Base-by-base conservation (phyloP, 148 eudicot species). In the Silene uniflora region DNA sequence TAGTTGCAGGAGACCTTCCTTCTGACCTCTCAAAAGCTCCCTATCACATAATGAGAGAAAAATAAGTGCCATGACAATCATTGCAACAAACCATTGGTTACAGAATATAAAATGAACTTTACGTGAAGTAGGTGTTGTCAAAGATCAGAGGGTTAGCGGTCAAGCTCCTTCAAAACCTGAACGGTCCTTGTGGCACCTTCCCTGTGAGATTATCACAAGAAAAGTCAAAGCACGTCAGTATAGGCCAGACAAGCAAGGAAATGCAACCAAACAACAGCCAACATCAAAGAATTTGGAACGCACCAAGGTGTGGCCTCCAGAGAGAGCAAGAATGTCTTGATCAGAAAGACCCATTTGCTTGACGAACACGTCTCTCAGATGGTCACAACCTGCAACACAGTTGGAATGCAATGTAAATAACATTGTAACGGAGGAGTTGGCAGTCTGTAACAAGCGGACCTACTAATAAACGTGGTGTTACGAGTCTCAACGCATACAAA, bases 111-210 rank as follows among this genome's bases (percentile, higher is more conserved):
- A 24, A n/a, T n/a, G n/a, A n/a, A n/a, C n/a, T n/a, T n/a, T n/a
- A n/a, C n/a, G n/a, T n/a, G n/a, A n/a, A n/a, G n/a, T n/a, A n/a
- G n/a, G n/a, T n/a, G n/a, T n/a, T n/a, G n/a, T n/a, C n/a, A n/a
- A n/a, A n/a, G n/a, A n/a, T n/a, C n/a, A n/a, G n/a, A n/a, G n/a
- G n/a, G n/a, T n/a, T n/a, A n/a, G n/a, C n/a, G n/a, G n/a, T n/a
- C n/a, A n/a, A n/a, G n/a, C n/a, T n/a, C n/a, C n/a, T n/a, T n/a
- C n/a, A n/a, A n/a, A n/a, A n/a, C n/a, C n/a, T n/a, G n/a, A n/a
- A n/a, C n/a, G n/a, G n/a, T 94, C 98, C 91, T 90, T 91, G 90
- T 94, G 98, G 89, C 93, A 89, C 73, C 96, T 89, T 76, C 98
- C 98, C 98, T 94, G 85, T 19, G 68, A 29, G 11, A 24, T 23